Evolutionary conservation across 169 alveolate species (phyloP).

Genomic region (Cyclospora cayetanensis): DNA sequence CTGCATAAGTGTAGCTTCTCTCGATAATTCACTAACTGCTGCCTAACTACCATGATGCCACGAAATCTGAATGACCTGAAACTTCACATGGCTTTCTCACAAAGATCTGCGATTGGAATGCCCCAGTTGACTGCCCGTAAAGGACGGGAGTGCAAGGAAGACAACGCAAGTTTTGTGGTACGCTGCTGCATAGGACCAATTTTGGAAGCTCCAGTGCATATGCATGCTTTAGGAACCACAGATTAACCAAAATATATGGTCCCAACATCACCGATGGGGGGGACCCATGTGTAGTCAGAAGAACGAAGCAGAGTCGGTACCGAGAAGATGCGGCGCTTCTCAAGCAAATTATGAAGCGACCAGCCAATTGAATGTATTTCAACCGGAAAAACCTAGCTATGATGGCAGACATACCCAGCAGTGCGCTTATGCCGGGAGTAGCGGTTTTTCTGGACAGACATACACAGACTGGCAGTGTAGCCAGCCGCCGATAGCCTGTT

Average conservation of each 20-base stretch:
- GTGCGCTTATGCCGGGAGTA: not conserved
- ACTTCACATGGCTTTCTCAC: conserved; percentile 15
- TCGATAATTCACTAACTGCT: no score
- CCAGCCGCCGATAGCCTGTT: not conserved
- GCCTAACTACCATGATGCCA: not conserved
- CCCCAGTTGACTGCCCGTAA: not conserved
- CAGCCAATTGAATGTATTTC: not conserved
- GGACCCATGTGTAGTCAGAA: not conserved
- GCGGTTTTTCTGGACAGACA: not conserved
- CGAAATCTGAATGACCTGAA: not conserved
- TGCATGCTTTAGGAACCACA: not conserved
- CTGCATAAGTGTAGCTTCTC: no score
- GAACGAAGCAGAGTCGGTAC: not conserved
- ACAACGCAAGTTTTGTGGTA: not conserved
- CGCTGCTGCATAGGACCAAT: no score
- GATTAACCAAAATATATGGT: not conserved
- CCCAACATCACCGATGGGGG: conserved; percentile 4
- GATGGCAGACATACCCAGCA: not conserved
- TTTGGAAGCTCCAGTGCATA: no score
- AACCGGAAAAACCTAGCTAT: not conserved
- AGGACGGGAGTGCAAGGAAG: not conserved
- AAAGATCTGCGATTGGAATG: not conserved
- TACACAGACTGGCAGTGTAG: not conserved
- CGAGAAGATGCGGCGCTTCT: not conserved
- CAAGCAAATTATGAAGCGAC: not conserved